Conservation (phyloP, 257 asterid genomes). For the Solanum dulcamara region DNA sequence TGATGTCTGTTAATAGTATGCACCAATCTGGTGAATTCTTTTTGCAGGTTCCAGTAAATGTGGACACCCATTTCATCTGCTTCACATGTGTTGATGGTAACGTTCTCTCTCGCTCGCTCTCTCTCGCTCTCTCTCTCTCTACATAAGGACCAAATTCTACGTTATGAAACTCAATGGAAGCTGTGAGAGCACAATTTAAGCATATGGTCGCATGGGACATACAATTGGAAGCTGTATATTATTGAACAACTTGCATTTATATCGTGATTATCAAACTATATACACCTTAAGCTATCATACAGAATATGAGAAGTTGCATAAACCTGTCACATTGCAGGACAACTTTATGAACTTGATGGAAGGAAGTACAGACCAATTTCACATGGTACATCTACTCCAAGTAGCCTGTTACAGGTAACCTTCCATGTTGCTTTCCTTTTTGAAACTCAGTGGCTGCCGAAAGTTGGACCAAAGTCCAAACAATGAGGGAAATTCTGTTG, state of each 20-base stretch:
- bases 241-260: neutral
- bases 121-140: neutral
- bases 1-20: neutral
- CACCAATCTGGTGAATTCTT: neutral
- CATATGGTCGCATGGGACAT: neutral
- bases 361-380: conserved; percentile 71
- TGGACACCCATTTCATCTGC: conserved; percentile 81
- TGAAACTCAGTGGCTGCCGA: neutral
- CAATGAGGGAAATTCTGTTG: neutral
- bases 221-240: neutral
- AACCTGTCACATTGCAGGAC: conserved; percentile 25
- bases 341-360: conserved; percentile 90
- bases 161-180: neutral
- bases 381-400: conserved; percentile 68
- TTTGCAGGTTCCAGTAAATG: conserved; percentile 67
- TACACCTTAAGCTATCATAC: neutral
- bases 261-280: neutral
- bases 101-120: neutral
- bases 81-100: conserved; percentile 19
- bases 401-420: conserved; percentile 48
- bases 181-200: neutral
- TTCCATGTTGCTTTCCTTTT: neutral
- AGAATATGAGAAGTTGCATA: neutral
- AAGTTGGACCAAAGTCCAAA: neutral
- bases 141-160: neutral